Percentiles rank a stretch among this genome's conserved stretches.
These are phyloP conservation scores for Jamesozyma hellenica DNA, from an alignment of 805 yeast species.

Conservation along the genomic window DNA sequence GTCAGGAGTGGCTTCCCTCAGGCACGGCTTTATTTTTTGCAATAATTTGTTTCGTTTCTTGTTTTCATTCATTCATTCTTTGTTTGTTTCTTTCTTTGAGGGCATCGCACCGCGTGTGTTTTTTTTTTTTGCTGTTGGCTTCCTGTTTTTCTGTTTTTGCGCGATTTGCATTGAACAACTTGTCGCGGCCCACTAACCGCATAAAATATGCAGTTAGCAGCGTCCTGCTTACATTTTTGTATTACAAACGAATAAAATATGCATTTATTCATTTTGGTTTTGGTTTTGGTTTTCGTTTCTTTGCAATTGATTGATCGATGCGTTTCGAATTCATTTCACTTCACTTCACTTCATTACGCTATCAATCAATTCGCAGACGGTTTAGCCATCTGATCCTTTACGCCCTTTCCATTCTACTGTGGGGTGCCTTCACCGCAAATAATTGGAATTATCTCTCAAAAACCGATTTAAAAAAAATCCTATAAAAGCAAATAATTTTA, in stretches of 20 bases:
- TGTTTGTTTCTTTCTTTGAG: too few species aligned
- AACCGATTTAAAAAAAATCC: too few species aligned
- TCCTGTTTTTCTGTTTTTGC: background rate
- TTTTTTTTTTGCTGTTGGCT: background rate
- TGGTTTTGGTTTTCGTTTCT: background rate
- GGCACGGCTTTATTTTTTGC: background rate
- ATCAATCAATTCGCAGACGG: too few species aligned
- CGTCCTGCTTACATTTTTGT: background rate
- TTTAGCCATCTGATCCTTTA: too few species aligned
- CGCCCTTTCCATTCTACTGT: too few species aligned
- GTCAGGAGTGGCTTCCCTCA: background rate
- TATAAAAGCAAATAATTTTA: too few species aligned
- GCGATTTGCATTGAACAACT: background rate
- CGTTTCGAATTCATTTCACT: too few species aligned
- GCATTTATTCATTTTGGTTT: background rate
- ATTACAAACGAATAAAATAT: background rate
- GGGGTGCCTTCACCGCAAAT: too few species aligned
- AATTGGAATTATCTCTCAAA: too few species aligned
- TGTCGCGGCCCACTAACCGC: background rate
- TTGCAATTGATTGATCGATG: background rate
- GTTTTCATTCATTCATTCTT: too few species aligned
- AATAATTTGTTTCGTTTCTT: background rate
- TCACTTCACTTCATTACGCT: too few species aligned
- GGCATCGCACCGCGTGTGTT: too few species aligned
- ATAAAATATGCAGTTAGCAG: background rate